These are phyloP conservation scores for Lachancea thermotolerans DNA, from an alignment of 805 yeast genomes.

Conservation along the genomic window DNA sequence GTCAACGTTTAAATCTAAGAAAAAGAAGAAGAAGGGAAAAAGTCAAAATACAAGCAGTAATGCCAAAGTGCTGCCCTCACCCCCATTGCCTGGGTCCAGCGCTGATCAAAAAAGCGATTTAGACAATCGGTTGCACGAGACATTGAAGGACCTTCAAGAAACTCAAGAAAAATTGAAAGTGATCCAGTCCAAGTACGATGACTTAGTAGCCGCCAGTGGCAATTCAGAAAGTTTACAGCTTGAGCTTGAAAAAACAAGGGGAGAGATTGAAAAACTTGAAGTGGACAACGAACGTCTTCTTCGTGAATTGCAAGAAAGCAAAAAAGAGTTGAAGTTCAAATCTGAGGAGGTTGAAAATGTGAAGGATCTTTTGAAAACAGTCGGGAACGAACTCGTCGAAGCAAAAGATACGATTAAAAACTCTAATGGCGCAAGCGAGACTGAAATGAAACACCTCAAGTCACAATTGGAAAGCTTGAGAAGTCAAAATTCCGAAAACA, in stretches of 20 bases:
- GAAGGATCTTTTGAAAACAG: constrained; percentile 66
- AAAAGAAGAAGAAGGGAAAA: constrained; percentile 19
- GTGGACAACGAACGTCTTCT: not conserved
- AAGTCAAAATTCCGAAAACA: constrained; percentile 33
- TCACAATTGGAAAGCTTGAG: constrained; percentile 21
- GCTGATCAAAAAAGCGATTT: not conserved
- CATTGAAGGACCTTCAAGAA: not conserved
- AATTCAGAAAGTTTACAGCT: not conserved
- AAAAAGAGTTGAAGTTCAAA: constrained; percentile 35
- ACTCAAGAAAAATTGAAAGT: not conserved
- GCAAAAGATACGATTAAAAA: constrained; percentile 53
- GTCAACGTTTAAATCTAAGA: constrained; percentile 8
- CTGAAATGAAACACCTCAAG: constrained; percentile 19
- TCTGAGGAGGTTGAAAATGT: constrained; percentile 60
- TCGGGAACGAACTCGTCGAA: constrained; percentile 75
- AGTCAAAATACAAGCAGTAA: not conserved
- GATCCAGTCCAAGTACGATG: not conserved
- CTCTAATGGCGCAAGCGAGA: constrained; percentile 10
- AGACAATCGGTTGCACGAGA: not conserved
- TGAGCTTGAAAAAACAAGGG: constrained; percentile 1
- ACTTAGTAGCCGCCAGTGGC: not conserved
- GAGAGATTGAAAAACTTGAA: constrained; percentile 6
- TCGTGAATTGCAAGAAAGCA: constrained; percentile 16
- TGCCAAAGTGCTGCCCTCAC: not conserved
- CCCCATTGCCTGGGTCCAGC: no score